These are phyloP conservation scores for Pseudogymnoascus sp. DNA, from an alignment of 2,329 filamentous ascomycete genomes.

Conservation along the genomic window DNA sequence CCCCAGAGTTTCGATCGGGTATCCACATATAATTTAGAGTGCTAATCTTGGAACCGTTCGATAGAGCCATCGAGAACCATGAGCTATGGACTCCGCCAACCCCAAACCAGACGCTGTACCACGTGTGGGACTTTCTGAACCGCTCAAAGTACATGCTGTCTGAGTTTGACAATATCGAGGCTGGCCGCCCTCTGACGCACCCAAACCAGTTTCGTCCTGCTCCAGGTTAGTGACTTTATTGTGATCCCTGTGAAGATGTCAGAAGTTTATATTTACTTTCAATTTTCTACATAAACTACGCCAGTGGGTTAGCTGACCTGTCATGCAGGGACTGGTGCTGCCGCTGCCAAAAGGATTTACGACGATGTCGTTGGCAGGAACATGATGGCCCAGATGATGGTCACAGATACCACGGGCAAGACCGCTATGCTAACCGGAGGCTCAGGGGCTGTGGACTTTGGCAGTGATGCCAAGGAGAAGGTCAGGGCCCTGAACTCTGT, in stretches of 20 bases:
- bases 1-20: conserved; percentile 1
- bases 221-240: conserved; percentile 12
- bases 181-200: conserved; percentile 27
- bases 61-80: conserved; percentile 19
- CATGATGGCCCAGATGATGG: conserved; percentile 18
- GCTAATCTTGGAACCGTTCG: background rate
- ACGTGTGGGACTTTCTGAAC: conserved; percentile 36
- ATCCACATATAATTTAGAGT: background rate
- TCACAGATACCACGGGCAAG: conserved; percentile 20
- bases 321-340: conserved; percentile 15
- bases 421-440: conserved; percentile 16
- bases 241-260: background rate
- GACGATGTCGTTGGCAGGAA: conserved; percentile 19
- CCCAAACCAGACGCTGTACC: conserved; percentile 29
- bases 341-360: conserved; percentile 17
- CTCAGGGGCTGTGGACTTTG: conserved; percentile 16
- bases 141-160: conserved; percentile 35
- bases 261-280: background rate
- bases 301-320: background rate
- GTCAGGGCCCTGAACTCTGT: conserved; percentile 13
- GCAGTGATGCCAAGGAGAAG: conserved; percentile 15
- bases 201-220: conserved; percentile 29
- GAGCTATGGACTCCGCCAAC: conserved; percentile 18
- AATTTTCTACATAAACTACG: background rate
- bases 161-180: conserved; percentile 34